These are phyloP conservation scores for Scenedesmus sp. DNA, from an alignment of 163 green algal genomes.

Conservation along the genomic window DNA sequence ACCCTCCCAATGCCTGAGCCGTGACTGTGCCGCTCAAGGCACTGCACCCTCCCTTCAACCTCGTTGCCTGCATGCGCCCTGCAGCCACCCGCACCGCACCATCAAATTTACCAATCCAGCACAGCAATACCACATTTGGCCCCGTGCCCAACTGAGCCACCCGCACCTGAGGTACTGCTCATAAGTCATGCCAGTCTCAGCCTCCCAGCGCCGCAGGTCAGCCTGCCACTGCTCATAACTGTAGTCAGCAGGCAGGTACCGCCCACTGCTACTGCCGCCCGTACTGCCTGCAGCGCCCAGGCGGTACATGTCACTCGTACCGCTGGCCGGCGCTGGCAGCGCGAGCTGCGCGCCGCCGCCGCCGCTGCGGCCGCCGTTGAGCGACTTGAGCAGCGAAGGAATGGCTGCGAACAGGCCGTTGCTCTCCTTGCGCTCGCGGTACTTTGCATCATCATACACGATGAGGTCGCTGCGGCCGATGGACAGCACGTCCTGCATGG, in stretches of 20 bases:
- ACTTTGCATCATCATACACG: slow-evolving; percentile 59
- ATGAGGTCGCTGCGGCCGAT: slow-evolving; percentile 60
- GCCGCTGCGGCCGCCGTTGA: slow-evolving; percentile 31
- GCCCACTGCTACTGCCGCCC: slow-evolving; percentile 19
- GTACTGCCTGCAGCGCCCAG: slow-evolving; percentile 16
- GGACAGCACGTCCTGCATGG: slow-evolving; percentile 60
- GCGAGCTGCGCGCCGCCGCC: slow-evolving; percentile 21
- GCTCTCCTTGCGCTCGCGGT: slow-evolving; percentile 64
- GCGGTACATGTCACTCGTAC: slow-evolving; percentile 43
- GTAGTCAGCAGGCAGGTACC: slow-evolving; percentile 61
- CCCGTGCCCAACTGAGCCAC: not conserved
- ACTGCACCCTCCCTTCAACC: too few relatives aligned
- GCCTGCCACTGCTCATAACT: slow-evolving; percentile 67
- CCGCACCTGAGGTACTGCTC: slow-evolving; percentile 63
- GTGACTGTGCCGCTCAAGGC: too few relatives aligned
- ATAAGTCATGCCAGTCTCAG: slow-evolving; percentile 66
- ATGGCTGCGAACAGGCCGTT: slow-evolving; percentile 64
- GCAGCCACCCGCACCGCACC: too few relatives aligned
- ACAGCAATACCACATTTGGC: too few relatives aligned
- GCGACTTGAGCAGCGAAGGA: slow-evolving; percentile 56
- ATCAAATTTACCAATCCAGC: too few relatives aligned
- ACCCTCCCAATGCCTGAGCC: too few relatives aligned
- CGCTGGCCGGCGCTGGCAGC: slow-evolving; percentile 46
- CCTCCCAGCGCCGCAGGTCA: slow-evolving; percentile 67
- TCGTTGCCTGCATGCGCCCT: too few relatives aligned